phyloP scores from a whole-genome alignment of 2,329 filamentous ascomycete species.

The Colletotrichum lupini region DNA sequence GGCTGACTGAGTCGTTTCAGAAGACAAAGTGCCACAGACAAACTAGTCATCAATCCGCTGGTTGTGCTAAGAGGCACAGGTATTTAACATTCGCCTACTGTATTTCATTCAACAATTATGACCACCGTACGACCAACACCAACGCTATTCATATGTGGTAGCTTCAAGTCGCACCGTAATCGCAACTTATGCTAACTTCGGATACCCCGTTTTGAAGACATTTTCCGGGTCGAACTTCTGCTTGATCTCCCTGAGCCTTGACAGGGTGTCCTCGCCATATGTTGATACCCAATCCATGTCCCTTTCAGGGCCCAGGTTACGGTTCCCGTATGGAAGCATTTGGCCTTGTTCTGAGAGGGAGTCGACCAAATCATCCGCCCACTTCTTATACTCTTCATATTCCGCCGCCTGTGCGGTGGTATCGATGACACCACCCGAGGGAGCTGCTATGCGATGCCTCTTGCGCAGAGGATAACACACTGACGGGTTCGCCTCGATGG shows the following conservation, averaged over 20 bases:
- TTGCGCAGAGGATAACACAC: constrained; percentile 44
- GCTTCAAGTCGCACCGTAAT: not conserved
- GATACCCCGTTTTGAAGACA: constrained; percentile 29
- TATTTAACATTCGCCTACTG: not conserved
- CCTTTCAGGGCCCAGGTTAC: constrained; percentile 11
- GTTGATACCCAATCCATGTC: constrained; percentile 42
- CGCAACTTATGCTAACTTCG: not conserved
- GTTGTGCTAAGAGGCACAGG: too few relatives aligned
- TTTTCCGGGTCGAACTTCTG: constrained; percentile 30
- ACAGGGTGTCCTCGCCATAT: constrained; percentile 43
- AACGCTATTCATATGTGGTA: not conserved
- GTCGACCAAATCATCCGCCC: constrained; percentile 39
- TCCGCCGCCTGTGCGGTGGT: constrained; percentile 41
- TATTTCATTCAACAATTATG: not conserved
- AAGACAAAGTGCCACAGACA: too few relatives aligned
- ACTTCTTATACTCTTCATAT: constrained; percentile 36
- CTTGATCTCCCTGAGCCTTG: constrained; percentile 28
- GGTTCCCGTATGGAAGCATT: constrained; percentile 41
- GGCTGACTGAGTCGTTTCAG: too few relatives aligned
- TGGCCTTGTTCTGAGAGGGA: constrained; percentile 45
- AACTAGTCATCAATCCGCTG: too few relatives aligned
- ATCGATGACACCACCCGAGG: constrained; percentile 38
- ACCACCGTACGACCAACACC: not conserved
- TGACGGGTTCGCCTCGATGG: constrained; percentile 3
- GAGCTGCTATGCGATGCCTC: constrained; percentile 42